phyloP scores from a whole-genome alignment of 2,329 filamentous ascomycete genomes.

The Coniosporium tulheliwenetii region DNA sequence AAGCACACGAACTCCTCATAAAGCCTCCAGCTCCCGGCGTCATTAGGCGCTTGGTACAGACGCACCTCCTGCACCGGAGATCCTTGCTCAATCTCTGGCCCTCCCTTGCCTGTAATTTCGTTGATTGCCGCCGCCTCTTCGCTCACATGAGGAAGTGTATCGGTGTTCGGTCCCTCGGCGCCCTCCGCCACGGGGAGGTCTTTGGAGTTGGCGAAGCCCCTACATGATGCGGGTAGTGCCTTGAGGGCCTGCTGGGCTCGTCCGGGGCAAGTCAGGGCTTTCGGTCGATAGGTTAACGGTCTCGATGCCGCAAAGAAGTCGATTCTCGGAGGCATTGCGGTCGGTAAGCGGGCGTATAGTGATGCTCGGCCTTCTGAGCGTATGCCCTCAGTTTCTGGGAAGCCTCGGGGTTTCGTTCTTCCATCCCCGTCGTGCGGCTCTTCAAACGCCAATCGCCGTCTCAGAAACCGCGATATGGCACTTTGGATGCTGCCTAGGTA shows the following conservation, averaged over 20 bases:
- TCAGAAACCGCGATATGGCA: too few relatives aligned
- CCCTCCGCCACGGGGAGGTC: constrained; percentile 14
- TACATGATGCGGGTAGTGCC: constrained; percentile 12
- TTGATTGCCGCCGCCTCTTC: constrained; percentile 48
- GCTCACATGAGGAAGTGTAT: constrained; percentile 42
- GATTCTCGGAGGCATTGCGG: constrained; percentile 21
- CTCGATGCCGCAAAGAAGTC: constrained; percentile 15
- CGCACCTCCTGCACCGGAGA: constrained; percentile 51
- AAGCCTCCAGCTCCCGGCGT: not conserved
- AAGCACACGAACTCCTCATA: not conserved
- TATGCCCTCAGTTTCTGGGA: too few relatives aligned
- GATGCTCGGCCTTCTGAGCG: too few relatives aligned
- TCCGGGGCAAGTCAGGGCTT: constrained; percentile 5
- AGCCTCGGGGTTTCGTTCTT: too few relatives aligned
- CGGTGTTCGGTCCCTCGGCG: constrained; percentile 32
- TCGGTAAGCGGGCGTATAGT: not conserved
- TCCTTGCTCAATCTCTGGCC: constrained; percentile 49
- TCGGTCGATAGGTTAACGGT: constrained; percentile 16
- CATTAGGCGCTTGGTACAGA: not conserved
- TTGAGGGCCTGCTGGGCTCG: constrained; percentile 8
- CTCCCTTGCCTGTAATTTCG: constrained; percentile 38
- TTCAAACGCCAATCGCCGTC: too few relatives aligned
- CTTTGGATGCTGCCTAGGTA: too few relatives aligned
- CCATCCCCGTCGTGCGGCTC: too few relatives aligned
- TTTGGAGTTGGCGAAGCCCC: constrained; percentile 11